phyloP scores from a whole-genome alignment of 2,329 filamentous ascomycete genomes.

The Huntiella moniliformis region DNA sequence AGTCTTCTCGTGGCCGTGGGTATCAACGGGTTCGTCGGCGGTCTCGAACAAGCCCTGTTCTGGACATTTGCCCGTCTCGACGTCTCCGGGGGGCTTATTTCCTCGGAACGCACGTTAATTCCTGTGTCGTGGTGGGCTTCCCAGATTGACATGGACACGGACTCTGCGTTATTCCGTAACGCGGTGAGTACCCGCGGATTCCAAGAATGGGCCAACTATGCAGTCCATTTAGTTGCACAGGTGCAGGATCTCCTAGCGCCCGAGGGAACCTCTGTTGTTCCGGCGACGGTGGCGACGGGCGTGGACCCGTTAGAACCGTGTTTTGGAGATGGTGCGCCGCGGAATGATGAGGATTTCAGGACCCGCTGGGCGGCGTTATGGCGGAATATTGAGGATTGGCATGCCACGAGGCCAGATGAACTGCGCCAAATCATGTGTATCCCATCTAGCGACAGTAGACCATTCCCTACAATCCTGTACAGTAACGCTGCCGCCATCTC shows the following conservation, averaged over 20 bases:
- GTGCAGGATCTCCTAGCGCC: constrained; percentile 22
- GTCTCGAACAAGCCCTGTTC: constrained; percentile 30
- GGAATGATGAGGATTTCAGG: constrained; percentile 15
- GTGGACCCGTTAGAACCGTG: constrained; percentile 7
- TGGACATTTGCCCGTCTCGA: constrained; percentile 38
- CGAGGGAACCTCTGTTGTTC: not conserved
- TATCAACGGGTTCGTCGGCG: constrained; percentile 31
- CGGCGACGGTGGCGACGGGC: not conserved
- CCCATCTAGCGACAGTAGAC: constrained; percentile 24
- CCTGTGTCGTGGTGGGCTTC: constrained; percentile 28
- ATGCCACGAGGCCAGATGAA: constrained; percentile 19
- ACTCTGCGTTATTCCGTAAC: constrained; percentile 20
- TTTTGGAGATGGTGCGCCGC: constrained; percentile 8
- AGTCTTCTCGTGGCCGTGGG: constrained; percentile 29
- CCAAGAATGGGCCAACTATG: constrained; percentile 31
- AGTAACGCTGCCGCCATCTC: constrained; percentile 32
- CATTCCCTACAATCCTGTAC: constrained; percentile 31
- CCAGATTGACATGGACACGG: constrained; percentile 16
- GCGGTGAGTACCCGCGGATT: constrained; percentile 17
- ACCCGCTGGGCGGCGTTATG: constrained; percentile 22
- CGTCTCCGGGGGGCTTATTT: constrained; percentile 33
- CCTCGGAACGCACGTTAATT: constrained; percentile 30
- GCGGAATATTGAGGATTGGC: constrained; percentile 24
- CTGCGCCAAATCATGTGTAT: constrained; percentile 21
- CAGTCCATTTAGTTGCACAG: constrained; percentile 29